Base-by-base conservation (phyloP, 805 yeast genomes). In the Candida tallmaniae region DNA sequence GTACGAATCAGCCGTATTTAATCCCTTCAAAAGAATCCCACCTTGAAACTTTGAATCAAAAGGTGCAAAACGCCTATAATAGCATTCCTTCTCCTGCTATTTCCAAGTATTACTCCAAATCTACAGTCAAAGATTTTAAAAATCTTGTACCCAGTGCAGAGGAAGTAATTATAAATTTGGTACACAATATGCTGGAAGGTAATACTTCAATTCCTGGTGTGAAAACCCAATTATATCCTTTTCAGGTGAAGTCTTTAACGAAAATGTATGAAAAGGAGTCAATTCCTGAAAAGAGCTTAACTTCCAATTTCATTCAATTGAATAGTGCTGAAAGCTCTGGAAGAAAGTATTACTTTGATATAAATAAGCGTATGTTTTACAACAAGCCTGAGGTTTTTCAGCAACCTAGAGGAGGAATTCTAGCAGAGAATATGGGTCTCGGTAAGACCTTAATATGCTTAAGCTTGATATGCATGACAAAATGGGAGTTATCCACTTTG, bases 401-500 rank as follows among this genome's bases (percentile, higher is more conserved):
- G 10, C 58, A 76, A 2, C 78, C 83, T 0, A 58, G 72, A 43
- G 83, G 83, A 13, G 84, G 83, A 0, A 74, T 78, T 4, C 51
- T 78, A 11, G 83, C 83, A 1, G 84, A 78, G 38, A 77, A 76
- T 65, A 78, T 78, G 83, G 84, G 84, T 1, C 56, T 77, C 25
- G 84, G 84, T 0, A 78, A 78, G 48, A 78, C 84, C 0, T 65
- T 76, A 31, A 77, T 78, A 4, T 76, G 81, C 44, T 53, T 78
- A 18, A 74, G 79, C 3, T 56, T 78, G 31, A 65, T 81, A 0
- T 72, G 81, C 42, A 46, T 71, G 6, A 70, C 87, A 0, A 76
- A 71, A 42, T 57, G 52, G 45, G 82, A 80, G 31, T 47, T 69
- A 2, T 65, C 83, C 1, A 39, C 38, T 11, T 18, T 28, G 10